Evolutionary conservation across 768 basidiomycete genomes (phyloP).

Genomic region (Russula ochroleuca): DNA sequence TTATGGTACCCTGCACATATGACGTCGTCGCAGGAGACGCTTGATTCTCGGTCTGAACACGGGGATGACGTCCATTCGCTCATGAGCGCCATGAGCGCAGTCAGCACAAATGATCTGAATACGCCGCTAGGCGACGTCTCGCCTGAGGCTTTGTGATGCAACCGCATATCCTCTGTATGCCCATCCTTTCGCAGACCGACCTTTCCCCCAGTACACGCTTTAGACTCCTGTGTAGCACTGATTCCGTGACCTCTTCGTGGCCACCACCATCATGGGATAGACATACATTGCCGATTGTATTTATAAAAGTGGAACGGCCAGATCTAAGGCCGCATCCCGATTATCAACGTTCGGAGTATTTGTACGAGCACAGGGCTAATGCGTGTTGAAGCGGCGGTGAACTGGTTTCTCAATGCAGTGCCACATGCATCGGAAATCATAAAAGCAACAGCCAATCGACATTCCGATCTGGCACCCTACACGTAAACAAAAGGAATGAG

Average conservation of each 20-base stretch:
- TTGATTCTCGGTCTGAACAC: slow-evolving; percentile 66
- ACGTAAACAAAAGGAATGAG: neutral
- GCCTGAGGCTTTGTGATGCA: slow-evolving; percentile 56
- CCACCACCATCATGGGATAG: neutral
- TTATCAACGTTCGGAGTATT: neutral
- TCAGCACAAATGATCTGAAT: slow-evolving; percentile 52
- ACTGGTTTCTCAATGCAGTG: neutral
- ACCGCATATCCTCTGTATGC: slow-evolving; percentile 22
- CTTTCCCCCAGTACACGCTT: neutral
- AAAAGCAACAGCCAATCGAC: neutral
- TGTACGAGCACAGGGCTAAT: neutral
- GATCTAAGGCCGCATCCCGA: neutral
- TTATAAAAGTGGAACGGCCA: neutral
- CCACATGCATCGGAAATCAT: neutral
- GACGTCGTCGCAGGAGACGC: slow-evolving; percentile 52
- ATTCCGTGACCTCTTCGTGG: neutral
- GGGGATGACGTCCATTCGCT: slow-evolving; percentile 67
- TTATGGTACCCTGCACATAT: slow-evolving; percentile 13
- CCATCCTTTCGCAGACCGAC: neutral
- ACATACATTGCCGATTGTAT: neutral
- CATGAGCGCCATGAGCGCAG: slow-evolving; percentile 58
- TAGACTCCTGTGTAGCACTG: slow-evolving; percentile 5
- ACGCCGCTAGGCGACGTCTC: slow-evolving; percentile 63
- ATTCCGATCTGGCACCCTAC: neutral
- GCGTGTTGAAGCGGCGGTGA: no score